Evolutionary conservation across 2,329 filamentous ascomycete genomes (phyloP), one percentile per base, ranked within the genome.

Genomic region (Fusarium gaditjirri): DNA sequence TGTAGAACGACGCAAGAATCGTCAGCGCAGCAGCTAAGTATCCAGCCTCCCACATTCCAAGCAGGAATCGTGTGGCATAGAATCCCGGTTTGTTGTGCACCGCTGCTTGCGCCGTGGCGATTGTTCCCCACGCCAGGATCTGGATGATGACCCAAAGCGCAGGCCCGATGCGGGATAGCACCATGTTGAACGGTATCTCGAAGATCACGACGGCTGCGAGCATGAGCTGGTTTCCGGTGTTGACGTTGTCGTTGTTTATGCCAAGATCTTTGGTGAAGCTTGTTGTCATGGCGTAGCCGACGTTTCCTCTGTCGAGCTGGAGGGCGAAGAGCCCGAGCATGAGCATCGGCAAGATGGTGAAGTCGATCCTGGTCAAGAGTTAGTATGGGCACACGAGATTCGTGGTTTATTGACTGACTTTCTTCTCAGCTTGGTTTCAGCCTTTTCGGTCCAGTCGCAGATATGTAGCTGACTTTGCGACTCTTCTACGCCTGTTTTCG

Each of bases 141-240:
- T 65, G 63, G 2, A 65, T 58, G 1, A 65, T 58, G 0, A 65
- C 38, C 63, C 61, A 65, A 1, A 65, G 60, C 0, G 61, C 49
- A 8, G 61, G 63, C 0, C 63, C 63, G 6, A 65, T 65, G 19
- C 33, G 35, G 1, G 63, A 65, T 11, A 65, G 11, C 0, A 65
- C 49, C 59, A 65, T 65, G 3, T 65, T 65, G 19, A 64, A 65
- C 3, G 62, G 62, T 16, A 65, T 64, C 2, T 65, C 62, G 14
- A 65, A 65, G 1, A 49, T 33, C 0, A 65, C 59, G 8, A 65
- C 47, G 0, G 62, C 62, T 5, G 62, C 62, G 4, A 65, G 25
- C 62, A 65, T 64, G 2, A 65, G 47, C 4, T 64, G 59, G 9
- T 65, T 65, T 23, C 63, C 63, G 8, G 64, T 50, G n/a, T 65